These are phyloP conservation scores for Bipolaris zeicola DNA, from an alignment of 2,329 filamentous ascomycete genomes.

Conservation along the genomic window DNA sequence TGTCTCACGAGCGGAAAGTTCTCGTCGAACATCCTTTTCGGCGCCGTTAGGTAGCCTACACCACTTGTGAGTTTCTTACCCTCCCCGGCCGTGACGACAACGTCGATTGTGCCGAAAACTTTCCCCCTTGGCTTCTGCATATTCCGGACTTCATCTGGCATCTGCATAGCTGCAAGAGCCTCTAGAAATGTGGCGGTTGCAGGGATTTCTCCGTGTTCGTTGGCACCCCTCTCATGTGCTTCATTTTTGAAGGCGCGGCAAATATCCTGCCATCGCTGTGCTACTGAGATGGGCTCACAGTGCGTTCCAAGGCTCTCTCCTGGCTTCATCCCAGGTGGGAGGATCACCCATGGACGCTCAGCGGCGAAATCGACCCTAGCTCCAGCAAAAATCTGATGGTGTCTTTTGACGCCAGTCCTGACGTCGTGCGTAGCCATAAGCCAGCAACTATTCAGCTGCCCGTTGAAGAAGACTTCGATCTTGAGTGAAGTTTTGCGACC, in stretches of 20 bases:
- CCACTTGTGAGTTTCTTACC: conserved; percentile 35
- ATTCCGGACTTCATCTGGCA: conserved; percentile 43
- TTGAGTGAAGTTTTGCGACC: conserved; percentile 47
- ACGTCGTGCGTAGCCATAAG: conserved; percentile 34
- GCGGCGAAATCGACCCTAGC: conserved; percentile 46
- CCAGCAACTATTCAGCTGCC: conserved; percentile 46
- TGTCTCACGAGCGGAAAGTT: conserved; percentile 16
- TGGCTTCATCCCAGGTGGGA: conserved; percentile 32
- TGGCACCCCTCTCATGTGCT: conserved; percentile 40
- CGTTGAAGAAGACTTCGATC: conserved; percentile 57
- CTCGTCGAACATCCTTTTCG: conserved; percentile 31
- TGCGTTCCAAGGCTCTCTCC: conserved; percentile 26
- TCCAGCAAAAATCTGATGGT: conserved; percentile 47
- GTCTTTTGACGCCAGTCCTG: conserved; percentile 18
- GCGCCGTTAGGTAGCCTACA: conserved; percentile 29
- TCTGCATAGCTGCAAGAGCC: conserved; percentile 44
- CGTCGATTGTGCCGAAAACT: conserved; percentile 48
- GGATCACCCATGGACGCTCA: conserved; percentile 55
- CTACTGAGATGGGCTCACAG: conserved; percentile 2
- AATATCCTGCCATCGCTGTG: conserved; percentile 47
- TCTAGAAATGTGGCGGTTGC: conserved; percentile 49
- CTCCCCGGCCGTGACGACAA: conserved; percentile 40
- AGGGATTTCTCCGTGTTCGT: conserved; percentile 39
- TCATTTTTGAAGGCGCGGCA: conserved; percentile 40
- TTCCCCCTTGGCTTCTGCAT: conserved; percentile 40